Evolutionary conservation across 2,329 filamentous ascomycete species (phyloP).

Genomic region (Sodiomyces alkalinus): DNA sequence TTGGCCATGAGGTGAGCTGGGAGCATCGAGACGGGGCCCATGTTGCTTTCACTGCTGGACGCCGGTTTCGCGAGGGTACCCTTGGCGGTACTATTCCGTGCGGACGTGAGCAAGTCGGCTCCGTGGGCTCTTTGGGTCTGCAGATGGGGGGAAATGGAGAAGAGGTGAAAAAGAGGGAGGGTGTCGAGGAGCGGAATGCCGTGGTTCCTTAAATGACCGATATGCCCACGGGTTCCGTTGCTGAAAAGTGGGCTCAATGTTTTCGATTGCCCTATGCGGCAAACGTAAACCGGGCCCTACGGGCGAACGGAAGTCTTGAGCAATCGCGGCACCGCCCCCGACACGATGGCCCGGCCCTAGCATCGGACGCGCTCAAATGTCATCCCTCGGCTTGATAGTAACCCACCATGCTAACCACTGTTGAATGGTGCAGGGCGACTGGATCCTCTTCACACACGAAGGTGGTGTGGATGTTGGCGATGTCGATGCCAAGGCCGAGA

Average conservation of each 20-base stretch:
- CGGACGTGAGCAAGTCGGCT: too few species aligned
- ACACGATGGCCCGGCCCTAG: too few species aligned
- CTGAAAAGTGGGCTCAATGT: conserved; percentile 2
- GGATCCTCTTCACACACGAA: conserved; percentile 99
- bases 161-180: not conserved
- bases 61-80: too few species aligned
- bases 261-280: conserved; percentile 1
- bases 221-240: not conserved
- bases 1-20: not conserved
- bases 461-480: conserved; percentile 99
- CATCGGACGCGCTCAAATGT: too few species aligned
- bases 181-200: not conserved
- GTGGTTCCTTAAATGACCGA: conserved; percentile 4
- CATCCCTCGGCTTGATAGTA: too few species aligned
- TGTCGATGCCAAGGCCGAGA: conserved; percentile 97
- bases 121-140: too few species aligned
- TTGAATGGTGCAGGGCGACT: conserved; percentile 79
- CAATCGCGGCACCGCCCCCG: not conserved
- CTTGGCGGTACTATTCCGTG: too few species aligned
- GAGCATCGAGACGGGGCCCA: conserved; percentile 1
- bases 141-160: not conserved
- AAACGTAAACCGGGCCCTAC: conserved; percentile 9
- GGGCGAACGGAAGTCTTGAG: conserved; percentile 18
- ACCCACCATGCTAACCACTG: conserved; percentile 4
- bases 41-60: too few species aligned